Percentiles rank a stretch among this genome's conserved stretches.
Conservation (phyloP, 192 early-diverging fungal genomes). For the Coemansia sp. region DNA sequence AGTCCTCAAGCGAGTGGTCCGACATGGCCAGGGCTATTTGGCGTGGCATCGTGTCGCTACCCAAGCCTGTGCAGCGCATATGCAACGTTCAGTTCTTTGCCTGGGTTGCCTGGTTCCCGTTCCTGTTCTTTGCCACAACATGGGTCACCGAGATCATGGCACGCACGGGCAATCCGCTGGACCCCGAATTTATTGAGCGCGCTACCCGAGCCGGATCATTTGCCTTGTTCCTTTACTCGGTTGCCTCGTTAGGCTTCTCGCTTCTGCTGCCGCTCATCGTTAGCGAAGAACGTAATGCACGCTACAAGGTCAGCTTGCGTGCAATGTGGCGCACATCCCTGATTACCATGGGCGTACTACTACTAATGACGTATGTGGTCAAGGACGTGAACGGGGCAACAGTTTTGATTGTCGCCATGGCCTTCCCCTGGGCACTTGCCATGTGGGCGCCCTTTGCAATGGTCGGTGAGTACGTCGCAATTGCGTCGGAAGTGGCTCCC, state of each 20-base stretch:
- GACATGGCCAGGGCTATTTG: slow-evolving; percentile 21
- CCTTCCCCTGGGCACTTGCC: slow-evolving; percentile 83
- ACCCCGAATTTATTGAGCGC: slow-evolving; percentile 49
- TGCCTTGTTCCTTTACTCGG: slow-evolving; percentile 78
- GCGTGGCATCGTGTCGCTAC: slow-evolving; percentile 52
- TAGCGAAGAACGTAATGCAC: slow-evolving; percentile 9
- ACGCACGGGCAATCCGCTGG: slow-evolving; percentile 21
- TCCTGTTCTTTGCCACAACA: slow-evolving; percentile 82
- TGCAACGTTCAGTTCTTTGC: slow-evolving; percentile 94
- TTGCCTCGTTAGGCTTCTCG: slow-evolving; percentile 62
- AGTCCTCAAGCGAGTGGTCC: slow-evolving; percentile 17
- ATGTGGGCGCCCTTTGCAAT: slow-evolving; percentile 93
- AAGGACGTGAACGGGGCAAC: slow-evolving; percentile 60
- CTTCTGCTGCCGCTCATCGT: slow-evolving; percentile 37
- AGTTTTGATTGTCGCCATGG: slow-evolving; percentile 64
- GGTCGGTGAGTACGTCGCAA: slow-evolving; percentile 63
- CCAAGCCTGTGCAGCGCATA: slow-evolving; percentile 71
- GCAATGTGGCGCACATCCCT: slow-evolving; percentile 71
- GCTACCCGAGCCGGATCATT: slow-evolving; percentile 85
- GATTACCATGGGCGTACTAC: slow-evolving; percentile 60
- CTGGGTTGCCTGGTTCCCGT: slow-evolving; percentile 98
- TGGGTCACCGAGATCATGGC: slow-evolving; percentile 49
- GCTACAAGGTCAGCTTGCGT: slow-evolving; percentile 31
- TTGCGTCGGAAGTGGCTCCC: slow-evolving; percentile 11
- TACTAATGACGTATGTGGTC: slow-evolving; percentile 69